phyloP scores from a whole-genome alignment of 768 basidiomycete genomes.

The Glaciozyma antarctica region DNA sequence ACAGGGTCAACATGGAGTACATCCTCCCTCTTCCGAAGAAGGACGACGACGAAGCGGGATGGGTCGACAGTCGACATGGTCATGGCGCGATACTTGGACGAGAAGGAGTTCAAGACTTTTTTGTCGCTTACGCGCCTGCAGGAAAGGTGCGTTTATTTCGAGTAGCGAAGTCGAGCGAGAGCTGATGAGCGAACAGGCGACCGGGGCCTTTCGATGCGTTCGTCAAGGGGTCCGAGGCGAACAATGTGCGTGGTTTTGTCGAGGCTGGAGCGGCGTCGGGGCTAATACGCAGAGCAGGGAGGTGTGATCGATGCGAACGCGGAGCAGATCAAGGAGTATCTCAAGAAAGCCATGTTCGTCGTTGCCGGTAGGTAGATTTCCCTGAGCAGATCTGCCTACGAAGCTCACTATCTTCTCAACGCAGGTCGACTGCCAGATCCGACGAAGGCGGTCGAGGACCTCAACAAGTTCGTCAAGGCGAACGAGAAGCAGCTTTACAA shows the following conservation, averaged over 20 bases:
- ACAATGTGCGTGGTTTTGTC: slow-evolving; percentile 58
- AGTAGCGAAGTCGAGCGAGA: not conserved
- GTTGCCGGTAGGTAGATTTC: slow-evolving; percentile 49
- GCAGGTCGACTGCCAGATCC: slow-evolving; percentile 52
- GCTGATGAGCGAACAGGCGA: not conserved
- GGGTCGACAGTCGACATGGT: slow-evolving; percentile 76
- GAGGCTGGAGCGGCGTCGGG: not conserved
- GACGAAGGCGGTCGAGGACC: slow-evolving; percentile 64
- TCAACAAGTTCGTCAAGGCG: slow-evolving; percentile 69
- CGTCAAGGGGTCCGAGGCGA: slow-evolving; percentile 60
- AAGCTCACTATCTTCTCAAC: slow-evolving; percentile 6
- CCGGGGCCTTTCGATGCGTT: slow-evolving; percentile 52
- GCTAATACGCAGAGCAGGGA: slow-evolving; percentile 48
- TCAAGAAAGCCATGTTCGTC: slow-evolving; percentile 51
- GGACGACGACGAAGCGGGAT: slow-evolving; percentile 55
- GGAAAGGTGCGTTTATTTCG: slow-evolving; percentile 28
- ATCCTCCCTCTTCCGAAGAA: slow-evolving; percentile 67
- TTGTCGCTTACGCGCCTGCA: slow-evolving; percentile 57
- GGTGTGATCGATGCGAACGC: slow-evolving; percentile 77
- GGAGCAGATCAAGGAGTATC: slow-evolving; percentile 45
- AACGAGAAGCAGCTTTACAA: slow-evolving; percentile 83
- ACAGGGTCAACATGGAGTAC: slow-evolving; percentile 59
- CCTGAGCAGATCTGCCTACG: no score
- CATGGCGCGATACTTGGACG: slow-evolving; percentile 59
- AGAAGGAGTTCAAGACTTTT: slow-evolving; percentile 49